A percentile compares a stretch with the other conserved stretches of the same genome.
phyloP scores from a whole-genome alignment of 73 alveolate genomes.

The Durusdinium trenchii region DNA sequence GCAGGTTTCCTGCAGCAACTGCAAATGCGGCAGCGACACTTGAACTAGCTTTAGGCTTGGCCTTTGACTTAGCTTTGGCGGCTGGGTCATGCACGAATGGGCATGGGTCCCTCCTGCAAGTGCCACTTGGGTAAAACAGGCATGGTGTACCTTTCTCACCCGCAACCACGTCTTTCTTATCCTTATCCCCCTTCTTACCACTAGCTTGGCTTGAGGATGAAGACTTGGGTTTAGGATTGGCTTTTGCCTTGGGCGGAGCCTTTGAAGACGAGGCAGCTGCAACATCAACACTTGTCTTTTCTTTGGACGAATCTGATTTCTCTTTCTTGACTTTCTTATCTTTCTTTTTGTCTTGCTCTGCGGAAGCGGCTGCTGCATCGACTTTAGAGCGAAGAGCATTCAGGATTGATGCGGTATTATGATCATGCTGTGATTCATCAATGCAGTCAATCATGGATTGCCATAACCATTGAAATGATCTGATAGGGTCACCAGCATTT shows the following conservation, averaged over 20 bases:
- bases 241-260: constrained; percentile 29
- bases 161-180: constrained; percentile 3
- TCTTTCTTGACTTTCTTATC: constrained; percentile 47
- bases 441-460: neutral
- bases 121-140: constrained; percentile 56
- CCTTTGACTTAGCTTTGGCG: constrained; percentile 18
- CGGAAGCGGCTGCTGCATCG: neutral
- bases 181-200: constrained; percentile 1
- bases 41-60: constrained; percentile 41
- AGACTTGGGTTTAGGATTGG: neutral
- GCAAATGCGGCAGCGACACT: constrained; percentile 30
- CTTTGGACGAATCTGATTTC: neutral
- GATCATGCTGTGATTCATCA: constrained; percentile 54
- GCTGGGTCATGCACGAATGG: constrained; percentile 29
- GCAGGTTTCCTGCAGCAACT: constrained; percentile 40
- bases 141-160: constrained; percentile 34
- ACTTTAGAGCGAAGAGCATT: constrained; percentile 6
- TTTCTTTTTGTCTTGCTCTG: neutral
- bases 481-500: neutral
- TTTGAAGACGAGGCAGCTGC: constrained; percentile 6
- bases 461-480: constrained; percentile 41
- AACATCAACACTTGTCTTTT: neutral
- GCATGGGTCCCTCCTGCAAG: constrained; percentile 15
- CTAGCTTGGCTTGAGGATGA: neutral
- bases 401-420: constrained; percentile 23